Base-by-base conservation (phyloP, 1,284 basidiomycete species). In the Malassezia dermatis region DNA sequence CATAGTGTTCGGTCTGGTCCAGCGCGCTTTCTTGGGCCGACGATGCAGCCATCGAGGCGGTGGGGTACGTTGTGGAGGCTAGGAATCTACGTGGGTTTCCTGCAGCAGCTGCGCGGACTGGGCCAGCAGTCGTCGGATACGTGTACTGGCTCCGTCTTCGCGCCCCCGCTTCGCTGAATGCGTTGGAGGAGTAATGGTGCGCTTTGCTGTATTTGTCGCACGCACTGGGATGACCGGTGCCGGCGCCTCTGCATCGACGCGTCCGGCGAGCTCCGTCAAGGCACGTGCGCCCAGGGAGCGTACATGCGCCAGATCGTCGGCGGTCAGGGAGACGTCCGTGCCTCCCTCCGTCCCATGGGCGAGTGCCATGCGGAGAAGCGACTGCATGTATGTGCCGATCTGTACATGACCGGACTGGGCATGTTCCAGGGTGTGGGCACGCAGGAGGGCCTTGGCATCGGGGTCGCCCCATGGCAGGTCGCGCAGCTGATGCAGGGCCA, bases 401-500 rank as follows among this genome's bases (percentile, higher is more conserved):
- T 19, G 41, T 15, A 51, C 41, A 10, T 30, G n/a, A 17, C 40
- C 19, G 12, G 17, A 15, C n/a, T 42, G 27, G 24, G 46, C 35
- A 24, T 28, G 34, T 19, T 50, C 37, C 35, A 50, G 6, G 13
- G 19, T 28, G 17, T 42, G 35, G 8, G 55, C 55, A 13, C 35
- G 49, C 32, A 52, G 37, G 11, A 51, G 46, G 13, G 31, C 30
- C 28, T 34, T 8, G 7, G 49, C 26, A 17, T 28, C 31, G 26
- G 21, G 24, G 24, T 56, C 37, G 48, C 19, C 19, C 37, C 45
- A 52, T 31, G 41, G n/a, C 23, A 47, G 10, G 6, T 21, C 34
- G 8, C 35, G 34, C 30, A 56, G 53, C 42, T 56, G 53, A 8
- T 24, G 21, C 23, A 56, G 24, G 13, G 48, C 48, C 21, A 47